Conservation (phyloP, 208 protist species). For the Leishmania turanica region DNA sequence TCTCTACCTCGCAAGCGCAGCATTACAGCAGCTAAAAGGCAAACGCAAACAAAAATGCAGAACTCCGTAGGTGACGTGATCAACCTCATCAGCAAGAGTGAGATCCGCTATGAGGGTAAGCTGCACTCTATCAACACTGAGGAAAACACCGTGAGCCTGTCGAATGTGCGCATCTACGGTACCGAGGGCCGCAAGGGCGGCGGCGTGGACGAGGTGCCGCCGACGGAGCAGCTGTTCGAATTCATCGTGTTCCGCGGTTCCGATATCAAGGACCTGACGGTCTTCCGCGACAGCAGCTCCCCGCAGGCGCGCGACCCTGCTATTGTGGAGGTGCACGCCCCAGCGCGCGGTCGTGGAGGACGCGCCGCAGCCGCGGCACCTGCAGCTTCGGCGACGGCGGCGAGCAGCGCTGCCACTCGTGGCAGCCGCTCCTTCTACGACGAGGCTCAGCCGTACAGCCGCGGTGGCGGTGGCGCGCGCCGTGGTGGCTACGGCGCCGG, state of each 20-base stretch:
- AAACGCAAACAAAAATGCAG: constrained; percentile 21
- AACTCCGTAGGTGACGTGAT: constrained; percentile 69
- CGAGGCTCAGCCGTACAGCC: constrained; percentile 21
- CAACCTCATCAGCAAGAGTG: constrained; percentile 84
- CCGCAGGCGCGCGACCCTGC: constrained; percentile 71
- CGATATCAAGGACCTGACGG: constrained; percentile 86
- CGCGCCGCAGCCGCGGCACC: constrained; percentile 18
- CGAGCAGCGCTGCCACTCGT: constrained; percentile 22
- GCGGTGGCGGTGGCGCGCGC: constrained; percentile 31
- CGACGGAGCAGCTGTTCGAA: constrained; percentile 77
- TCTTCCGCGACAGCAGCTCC: constrained; percentile 59
- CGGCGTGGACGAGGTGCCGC: constrained; percentile 57
- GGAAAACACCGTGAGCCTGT: constrained; percentile 86
- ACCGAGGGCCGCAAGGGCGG: constrained; percentile 80
- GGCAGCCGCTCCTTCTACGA: constrained; percentile 37
- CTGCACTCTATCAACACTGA: constrained; percentile 73
- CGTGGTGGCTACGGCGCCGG: constrained; percentile 38
- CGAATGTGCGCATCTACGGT: constrained; percentile 88
- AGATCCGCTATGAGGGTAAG: constrained; percentile 89
- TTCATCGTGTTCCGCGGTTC: constrained; percentile 89
- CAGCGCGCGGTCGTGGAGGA: constrained; percentile 33
- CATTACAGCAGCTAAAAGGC: neutral
- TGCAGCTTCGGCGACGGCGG: neutral
- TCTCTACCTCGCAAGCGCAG: neutral
- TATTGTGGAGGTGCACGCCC: constrained; percentile 60